Evolutionary conservation across 306 rosid genomes (phyloP).

Genomic region (Pyrus communis): DNA sequence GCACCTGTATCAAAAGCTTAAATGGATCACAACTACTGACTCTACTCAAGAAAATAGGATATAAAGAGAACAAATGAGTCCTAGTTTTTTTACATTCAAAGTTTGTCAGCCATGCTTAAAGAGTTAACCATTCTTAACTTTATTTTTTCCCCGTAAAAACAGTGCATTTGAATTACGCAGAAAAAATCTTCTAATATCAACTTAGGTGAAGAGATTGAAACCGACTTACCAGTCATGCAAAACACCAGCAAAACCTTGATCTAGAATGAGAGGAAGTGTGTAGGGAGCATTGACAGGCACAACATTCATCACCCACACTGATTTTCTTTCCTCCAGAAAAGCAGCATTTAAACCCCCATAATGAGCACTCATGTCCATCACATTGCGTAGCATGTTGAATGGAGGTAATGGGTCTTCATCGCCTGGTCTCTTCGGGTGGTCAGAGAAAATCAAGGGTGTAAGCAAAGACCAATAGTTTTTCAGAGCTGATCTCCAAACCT

Average conservation of each 20-base stretch:
- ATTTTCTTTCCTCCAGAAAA: conserved; percentile 73
- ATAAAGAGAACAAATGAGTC: neutral
- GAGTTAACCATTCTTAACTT: neutral
- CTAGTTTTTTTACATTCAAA: neutral
- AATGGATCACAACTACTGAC: conserved; percentile 14
- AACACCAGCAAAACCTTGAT: conserved; percentile 90
- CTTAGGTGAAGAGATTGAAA: conserved; percentile 4
- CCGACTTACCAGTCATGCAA: conserved; percentile 84
- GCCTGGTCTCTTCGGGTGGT: conserved; percentile 99
- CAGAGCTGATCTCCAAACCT: conserved; percentile 65
- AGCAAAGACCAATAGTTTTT: conserved; percentile 89
- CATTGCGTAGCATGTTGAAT: conserved; percentile 93
- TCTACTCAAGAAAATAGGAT: neutral
- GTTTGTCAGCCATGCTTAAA: neutral
- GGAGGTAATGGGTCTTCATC: conserved; percentile 99
- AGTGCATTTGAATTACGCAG: neutral
- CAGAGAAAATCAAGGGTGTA: conserved; percentile 94
- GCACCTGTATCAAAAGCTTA: conserved; percentile 54
- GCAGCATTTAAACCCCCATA: conserved; percentile 92
- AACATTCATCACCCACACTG: conserved; percentile 96
- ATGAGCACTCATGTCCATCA: conserved; percentile 90
- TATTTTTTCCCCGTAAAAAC: neutral
- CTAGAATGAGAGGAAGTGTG: conserved; percentile 82
- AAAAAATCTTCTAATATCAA: neutral
- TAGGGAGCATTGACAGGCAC: conserved; percentile 69